Base-by-base conservation (phyloP, 2,329 filamentous ascomycete genomes). In the Tolypocladium tropicale region DNA sequence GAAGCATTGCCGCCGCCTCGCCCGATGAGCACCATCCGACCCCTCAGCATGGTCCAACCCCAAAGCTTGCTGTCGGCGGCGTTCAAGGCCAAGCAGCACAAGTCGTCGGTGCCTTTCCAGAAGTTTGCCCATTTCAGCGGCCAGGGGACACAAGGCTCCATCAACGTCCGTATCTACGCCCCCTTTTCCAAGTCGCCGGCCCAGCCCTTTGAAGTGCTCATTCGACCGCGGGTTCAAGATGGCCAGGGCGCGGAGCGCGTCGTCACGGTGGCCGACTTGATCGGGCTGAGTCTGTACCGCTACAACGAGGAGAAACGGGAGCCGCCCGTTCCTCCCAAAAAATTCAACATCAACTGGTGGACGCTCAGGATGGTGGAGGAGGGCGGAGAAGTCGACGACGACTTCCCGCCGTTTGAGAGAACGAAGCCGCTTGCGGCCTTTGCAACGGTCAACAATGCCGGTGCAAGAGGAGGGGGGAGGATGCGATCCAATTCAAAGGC, bases 281-380 rank as follows among this genome's bases (percentile, higher is more conserved):
- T 95, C 60, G 90, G 89, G 0, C 78, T 93, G 59, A 85, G 85
- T 59, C 71, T 95, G 14, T 92, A 87, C 78, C 79, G 86, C 59
- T 94, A 93, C 67, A 82, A 83, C 52, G 86, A 92, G 63, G 88
- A 92, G 66, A 88, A 88, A 62, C 75, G 84, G 32, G 82, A 90
- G 60, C 89, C 89, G 4, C 67, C 79, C 0, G 74, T 94, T 11
- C 74, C 83, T 0, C 68, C 74, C 2, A 81, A 85, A 53, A 89
- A 90, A 65, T 76, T 84, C 54, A 90, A 89, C 62, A 85, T 92
- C 62, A 93, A 93, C 65, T 84, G 84, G 75, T 94, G 88, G 87
- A 89, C 85, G 28, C 73, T 95, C 56, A 81, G 89, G 43, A 91
- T 95, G 84, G 88, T 92, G 2, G 85, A 94, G 59, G 84, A 94